Base-by-base conservation (phyloP, 2,329 filamentous ascomycete species). In the Fusarium vanettenii region DNA sequence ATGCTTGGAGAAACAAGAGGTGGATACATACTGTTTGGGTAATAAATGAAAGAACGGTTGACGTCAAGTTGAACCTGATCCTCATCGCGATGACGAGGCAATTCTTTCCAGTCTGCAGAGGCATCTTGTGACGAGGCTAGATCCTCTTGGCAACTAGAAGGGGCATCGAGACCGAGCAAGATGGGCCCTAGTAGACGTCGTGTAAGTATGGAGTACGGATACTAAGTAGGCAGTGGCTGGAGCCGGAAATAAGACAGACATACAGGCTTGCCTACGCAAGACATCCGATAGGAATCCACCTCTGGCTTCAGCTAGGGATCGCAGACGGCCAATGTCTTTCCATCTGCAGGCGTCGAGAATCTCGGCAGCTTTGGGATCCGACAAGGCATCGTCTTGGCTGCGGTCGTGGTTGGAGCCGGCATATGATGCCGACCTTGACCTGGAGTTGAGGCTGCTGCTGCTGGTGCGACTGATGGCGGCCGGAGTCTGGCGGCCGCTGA, bases 1-100 rank as follows among this genome's bases (percentile, higher is more conserved):
- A 43, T 5, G 22, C 22, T 55, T 35, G 22, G 29, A 35, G n/a
- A 37, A 33, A 25, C 22, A 57, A 27, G 33, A 37, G 37, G 39
- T 22, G 48, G 43, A 37, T 37, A 61, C 65, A 50, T 87, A 97
- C 95, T 90, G 72, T 90, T 89, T 14, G 97, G 97, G 82, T 99
- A 99, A 85, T 98, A 97, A 70, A 98, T 93, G 84, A 99, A 99
- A n/a, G 97, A 95, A 66, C 97, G 90, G 83, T 98, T 91, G 66
- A 99, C 97, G 81, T 99, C 97, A 57, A 98, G 89, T 79, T 92
- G 89, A 43, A 99, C 95, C 84, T 99, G 97, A 60, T 93, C 92
- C 82, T 99, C 97, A 79, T 99, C 97, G 37, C 86, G 86, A 84
- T 99, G 97, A n/a, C 84, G 87, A 33, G 92, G 90, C 45, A 98